phyloP scores from a whole-genome alignment of 2,329 filamentous ascomycete species.

The Hawksworthiomyces lignivorus region DNA sequence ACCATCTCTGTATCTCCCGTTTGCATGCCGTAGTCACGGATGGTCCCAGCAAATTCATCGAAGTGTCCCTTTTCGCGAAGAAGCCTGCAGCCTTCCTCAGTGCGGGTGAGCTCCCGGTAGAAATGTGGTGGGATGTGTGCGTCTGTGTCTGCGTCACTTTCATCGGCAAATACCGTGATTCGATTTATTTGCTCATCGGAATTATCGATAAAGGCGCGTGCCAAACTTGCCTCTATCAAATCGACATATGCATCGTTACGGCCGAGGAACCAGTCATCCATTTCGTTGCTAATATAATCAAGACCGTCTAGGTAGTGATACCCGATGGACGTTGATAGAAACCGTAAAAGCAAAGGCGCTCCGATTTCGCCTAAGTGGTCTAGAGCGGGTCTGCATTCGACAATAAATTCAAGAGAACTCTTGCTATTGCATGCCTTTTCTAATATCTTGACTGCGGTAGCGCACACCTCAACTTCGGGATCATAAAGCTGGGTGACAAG shows the following conservation, averaged over 20 bases:
- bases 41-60: conserved; percentile 82
- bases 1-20: conserved; percentile 78
- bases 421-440: conserved; percentile 96
- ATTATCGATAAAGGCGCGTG: conserved; percentile 50
- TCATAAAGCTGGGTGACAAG: conserved; percentile 99
- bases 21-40: conserved; percentile 79
- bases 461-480: conserved; percentile 92
- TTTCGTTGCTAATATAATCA: conserved; percentile 98
- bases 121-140: conserved; percentile 88
- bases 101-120: conserved; percentile 89
- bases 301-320: conserved; percentile 96
- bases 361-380: conserved; percentile 97
- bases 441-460: conserved; percentile 91
- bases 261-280: conserved; percentile 99
- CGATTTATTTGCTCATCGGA: conserved; percentile 46
- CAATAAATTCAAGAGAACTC: conserved; percentile 86
- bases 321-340: conserved; percentile 90
- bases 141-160: conserved; percentile 45
- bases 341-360: conserved; percentile 82
- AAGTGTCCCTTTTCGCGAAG: conserved; percentile 93
- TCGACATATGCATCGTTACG: conserved; percentile 94
- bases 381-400: conserved; percentile 87
- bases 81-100: conserved; percentile 82
- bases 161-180: conserved; percentile 52
- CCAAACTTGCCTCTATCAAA: conserved; percentile 90